These are phyloP conservation scores for Termitomyces sp. DNA, from an alignment of 768 basidiomycete genomes.

Conservation along the genomic window DNA sequence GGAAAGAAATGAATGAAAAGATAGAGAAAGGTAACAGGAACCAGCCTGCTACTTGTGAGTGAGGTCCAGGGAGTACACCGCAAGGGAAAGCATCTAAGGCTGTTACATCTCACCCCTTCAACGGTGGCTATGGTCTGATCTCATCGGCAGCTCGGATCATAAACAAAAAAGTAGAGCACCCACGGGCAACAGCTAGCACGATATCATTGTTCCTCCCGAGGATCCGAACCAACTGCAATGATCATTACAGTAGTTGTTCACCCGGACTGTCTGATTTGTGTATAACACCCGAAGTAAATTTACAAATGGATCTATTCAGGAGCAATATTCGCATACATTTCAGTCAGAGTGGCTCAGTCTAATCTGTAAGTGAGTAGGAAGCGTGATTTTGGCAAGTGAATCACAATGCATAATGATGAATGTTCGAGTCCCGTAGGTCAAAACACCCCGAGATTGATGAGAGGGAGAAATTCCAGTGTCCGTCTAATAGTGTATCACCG, in stretches of 20 bases:
- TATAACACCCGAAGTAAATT: too few relatives aligned
- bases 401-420: too few relatives aligned
- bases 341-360: not conserved
- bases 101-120: too few relatives aligned
- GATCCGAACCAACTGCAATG: too few relatives aligned
- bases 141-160: not conserved
- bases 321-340: too few relatives aligned
- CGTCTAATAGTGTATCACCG: not conserved
- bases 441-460: not conserved
- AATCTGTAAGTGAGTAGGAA: not conserved
- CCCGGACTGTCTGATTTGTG: too few relatives aligned
- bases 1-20: not conserved
- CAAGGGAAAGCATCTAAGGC: not conserved
- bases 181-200: not conserved
- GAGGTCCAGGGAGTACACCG: not conserved
- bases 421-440: not conserved
- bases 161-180: too few relatives aligned
- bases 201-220: too few relatives aligned
- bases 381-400: too few relatives aligned
- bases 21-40: not conserved
- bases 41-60: slow-evolving; percentile 1
- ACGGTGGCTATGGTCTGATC: not conserved
- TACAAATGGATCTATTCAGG: too few relatives aligned
- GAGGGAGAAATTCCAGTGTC: not conserved
- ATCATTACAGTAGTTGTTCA: too few relatives aligned